Evolutionary conservation across 129 eudicot species (phyloP).

Genomic region (Calendula officinalis): DNA sequence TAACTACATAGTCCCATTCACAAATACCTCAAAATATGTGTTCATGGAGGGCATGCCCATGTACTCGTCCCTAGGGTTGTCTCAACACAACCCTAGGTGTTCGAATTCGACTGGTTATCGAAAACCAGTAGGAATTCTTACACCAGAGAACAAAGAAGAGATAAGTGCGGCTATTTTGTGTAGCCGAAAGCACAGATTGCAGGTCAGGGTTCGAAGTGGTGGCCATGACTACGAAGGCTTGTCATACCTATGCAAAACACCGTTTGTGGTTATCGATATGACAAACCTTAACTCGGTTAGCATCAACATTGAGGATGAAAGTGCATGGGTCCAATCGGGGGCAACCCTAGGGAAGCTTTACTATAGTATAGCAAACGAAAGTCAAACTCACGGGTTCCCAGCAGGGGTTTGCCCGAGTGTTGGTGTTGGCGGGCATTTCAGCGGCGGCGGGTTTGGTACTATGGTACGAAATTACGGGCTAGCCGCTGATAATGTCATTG

Average conservation of each 20-base stretch:
- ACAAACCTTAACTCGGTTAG: slow-evolving; percentile 29
- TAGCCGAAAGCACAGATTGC: slow-evolving; percentile 29
- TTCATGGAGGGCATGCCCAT: slow-evolving; percentile 20
- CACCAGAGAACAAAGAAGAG: slow-evolving; percentile 37
- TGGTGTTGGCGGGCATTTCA: slow-evolving; percentile 59
- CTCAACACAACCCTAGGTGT: slow-evolving; percentile 51
- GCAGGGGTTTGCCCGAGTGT: slow-evolving; percentile 56
- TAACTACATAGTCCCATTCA: slow-evolving; percentile 6
- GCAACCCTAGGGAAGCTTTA: slow-evolving; percentile 55
- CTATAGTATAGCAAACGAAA: slow-evolving; percentile 41
- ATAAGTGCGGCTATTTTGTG: slow-evolving; percentile 36
- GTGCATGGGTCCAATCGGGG: slow-evolving; percentile 62
- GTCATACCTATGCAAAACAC: slow-evolving; percentile 42
- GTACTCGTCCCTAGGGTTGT: slow-evolving; percentile 38
- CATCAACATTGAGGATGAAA: slow-evolving; percentile 28
- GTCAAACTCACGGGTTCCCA: slow-evolving; percentile 43
- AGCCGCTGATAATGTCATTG: slow-evolving; percentile 57
- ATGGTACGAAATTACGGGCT: slow-evolving; percentile 62
- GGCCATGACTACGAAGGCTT: slow-evolving; percentile 66
- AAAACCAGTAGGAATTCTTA: slow-evolving; percentile 37
- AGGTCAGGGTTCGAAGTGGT: slow-evolving; percentile 53
- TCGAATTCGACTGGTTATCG: slow-evolving; percentile 14
- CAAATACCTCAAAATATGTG: slow-evolving; percentile 17
- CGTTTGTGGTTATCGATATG: slow-evolving; percentile 57
- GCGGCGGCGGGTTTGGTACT: slow-evolving; percentile 70